Base-by-base conservation (phyloP, 306 rosid species). In the Nissolia schottii region DNA sequence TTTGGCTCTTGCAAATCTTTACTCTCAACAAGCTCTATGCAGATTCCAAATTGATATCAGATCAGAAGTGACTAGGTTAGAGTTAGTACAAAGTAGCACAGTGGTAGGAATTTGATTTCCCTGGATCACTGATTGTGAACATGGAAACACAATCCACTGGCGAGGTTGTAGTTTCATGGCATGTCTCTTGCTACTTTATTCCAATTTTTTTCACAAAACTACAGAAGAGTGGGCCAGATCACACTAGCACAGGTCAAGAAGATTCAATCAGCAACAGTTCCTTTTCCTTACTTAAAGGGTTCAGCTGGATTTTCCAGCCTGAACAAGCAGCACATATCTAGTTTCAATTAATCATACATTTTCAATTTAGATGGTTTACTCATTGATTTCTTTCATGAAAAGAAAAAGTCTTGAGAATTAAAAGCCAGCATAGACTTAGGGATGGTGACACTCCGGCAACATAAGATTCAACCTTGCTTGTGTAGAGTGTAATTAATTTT, bases 231-330 rank as follows among this genome's bases (percentile, higher is more conserved):
- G 62, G 79, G 32, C 51, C 64, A 37, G 35, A 24, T 24, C 38
- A 45, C 28, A 49, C n/a, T n/a, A 3, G 69, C 35, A 67, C 22
- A 24, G 59, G 62, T 57, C 55, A 50, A 60, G 49, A 38, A 37
- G 49, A 50, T 60, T 77, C 32, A 70, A 25, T 58, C 76, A 49
- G 32, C 49, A 49, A 41, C 12, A 27, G 29, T 70, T 62, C 71
- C 57, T 51, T 53, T 70, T 62, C 71, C 57, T 51, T 53, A 53
- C 64, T 53, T 6, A 25, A 10, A 57, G 54, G 34, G 29, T 11
- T 28, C 7, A 13, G 56, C 25, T 29, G 10, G 27, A 48, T 56
- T 28, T 34, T 71, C 34, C 50, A 34, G 34, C 45, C 56, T 19
- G 35, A 71, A 27, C 15, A 22, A 20, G 46, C 28, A 16, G 19